These are phyloP conservation scores for Plectranthus barbatus DNA, from an alignment of 257 asterid genomes.

Conservation along the genomic window DNA sequence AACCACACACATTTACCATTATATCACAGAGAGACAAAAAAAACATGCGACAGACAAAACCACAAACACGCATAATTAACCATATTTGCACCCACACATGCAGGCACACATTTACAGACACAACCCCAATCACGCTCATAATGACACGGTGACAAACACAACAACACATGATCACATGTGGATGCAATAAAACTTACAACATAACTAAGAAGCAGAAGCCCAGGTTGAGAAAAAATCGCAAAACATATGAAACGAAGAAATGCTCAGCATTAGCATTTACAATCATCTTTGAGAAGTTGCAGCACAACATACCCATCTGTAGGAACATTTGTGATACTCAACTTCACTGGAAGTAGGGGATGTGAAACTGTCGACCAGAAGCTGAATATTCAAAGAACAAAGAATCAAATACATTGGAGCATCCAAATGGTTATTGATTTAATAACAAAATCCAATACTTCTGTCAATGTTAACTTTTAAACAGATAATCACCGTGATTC, in stretches of 20 bases:
- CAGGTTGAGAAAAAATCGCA: too few relatives aligned
- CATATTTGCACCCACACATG: background rate
- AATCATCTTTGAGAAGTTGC: background rate
- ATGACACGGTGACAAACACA: background rate
- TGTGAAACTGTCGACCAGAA: slow-evolving; percentile 68
- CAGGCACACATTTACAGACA: background rate
- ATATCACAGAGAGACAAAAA: background rate
- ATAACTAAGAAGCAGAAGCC: too few relatives aligned
- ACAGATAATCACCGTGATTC: background rate
- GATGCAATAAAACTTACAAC: too few relatives aligned
- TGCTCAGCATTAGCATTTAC: background rate
- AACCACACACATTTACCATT: background rate
- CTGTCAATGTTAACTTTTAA: background rate
- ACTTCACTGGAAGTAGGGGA: slow-evolving; percentile 70
- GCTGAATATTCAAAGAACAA: slow-evolving; percentile 39
- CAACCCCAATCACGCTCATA: background rate
- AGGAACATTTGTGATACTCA: slow-evolving; percentile 59
- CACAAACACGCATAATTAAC: background rate
- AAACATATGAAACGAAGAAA: too few relatives aligned
- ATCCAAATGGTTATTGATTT: background rate
- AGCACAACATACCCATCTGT: slow-evolving; percentile 64
- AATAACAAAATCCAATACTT: background rate
- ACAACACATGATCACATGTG: background rate
- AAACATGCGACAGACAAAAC: background rate
- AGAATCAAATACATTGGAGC: slow-evolving; percentile 2